Conservation (phyloP, 2,329 filamentous ascomycete species). For the Diaporthe helianthi region DNA sequence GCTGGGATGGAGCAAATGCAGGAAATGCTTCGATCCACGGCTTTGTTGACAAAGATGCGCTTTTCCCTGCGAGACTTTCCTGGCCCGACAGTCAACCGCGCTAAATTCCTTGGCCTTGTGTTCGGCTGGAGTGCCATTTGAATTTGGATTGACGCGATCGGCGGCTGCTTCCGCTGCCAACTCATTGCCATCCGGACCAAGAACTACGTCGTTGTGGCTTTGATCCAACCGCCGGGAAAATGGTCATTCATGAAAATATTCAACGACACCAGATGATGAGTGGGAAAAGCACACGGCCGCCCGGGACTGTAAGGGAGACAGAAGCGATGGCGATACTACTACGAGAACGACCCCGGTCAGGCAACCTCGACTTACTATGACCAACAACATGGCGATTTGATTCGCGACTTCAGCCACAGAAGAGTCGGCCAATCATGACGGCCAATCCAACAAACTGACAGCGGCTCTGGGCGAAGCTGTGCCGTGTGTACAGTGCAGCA, state of each 20-base stretch:
- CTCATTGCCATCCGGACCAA: constrained; percentile 6
- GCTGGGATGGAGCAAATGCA: not conserved
- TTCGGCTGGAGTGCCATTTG: constrained; percentile 11
- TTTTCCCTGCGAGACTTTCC: not conserved
- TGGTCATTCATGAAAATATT: not conserved
- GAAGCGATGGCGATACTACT: not conserved
- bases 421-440: constrained; percentile 1
- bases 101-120: constrained; percentile 6
- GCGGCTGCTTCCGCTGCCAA: constrained; percentile 23
- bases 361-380: constrained; percentile 10
- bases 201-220: constrained; percentile 12
- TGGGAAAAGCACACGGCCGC: not conserved
- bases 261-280: not conserved
- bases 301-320: constrained; percentile 15
- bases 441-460: constrained; percentile 12
- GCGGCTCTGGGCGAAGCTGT: constrained; percentile 10
- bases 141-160: constrained; percentile 21
- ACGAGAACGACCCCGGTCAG: not conserved
- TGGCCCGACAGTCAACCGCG: constrained; percentile 8
- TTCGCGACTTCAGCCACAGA: constrained; percentile 13
- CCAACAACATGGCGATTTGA: not conserved
- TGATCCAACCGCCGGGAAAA: not conserved
- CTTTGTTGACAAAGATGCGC: constrained; percentile 12
- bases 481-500: constrained; percentile 19
- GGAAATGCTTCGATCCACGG: not conserved